Evolutionary conservation across 208 protist genomes (phyloP).

Genomic region (Wallacemonas collosoma): DNA sequence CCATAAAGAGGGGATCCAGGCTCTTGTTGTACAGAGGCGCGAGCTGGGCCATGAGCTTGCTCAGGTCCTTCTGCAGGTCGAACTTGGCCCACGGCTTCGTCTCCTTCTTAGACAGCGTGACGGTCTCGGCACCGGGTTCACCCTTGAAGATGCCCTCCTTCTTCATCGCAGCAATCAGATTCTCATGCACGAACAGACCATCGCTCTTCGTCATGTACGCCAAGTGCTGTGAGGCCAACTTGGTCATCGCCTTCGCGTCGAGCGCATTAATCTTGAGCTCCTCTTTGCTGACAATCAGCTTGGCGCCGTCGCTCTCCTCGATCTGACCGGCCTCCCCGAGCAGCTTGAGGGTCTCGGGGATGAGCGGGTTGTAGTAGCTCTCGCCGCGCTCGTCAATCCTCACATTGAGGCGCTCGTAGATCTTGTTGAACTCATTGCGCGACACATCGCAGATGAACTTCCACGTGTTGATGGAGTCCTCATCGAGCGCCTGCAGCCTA

Average conservation of each 20-base stretch:
- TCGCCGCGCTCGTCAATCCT: conserved; percentile 93
- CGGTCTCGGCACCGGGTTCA: conserved; percentile 71
- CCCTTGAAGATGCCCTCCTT: conserved; percentile 70
- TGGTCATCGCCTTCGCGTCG: conserved; percentile 82
- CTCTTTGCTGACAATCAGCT: conserved; percentile 81
- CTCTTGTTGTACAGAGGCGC: conserved; percentile 74
- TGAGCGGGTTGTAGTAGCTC: conserved; percentile 96
- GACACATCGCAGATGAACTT: conserved; percentile 94
- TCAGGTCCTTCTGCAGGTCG: conserved; percentile 78
- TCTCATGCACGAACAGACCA: conserved; percentile 58
- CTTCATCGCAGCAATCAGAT: conserved; percentile 81
- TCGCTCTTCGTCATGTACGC: conserved; percentile 55
- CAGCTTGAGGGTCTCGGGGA: conserved; percentile 81
- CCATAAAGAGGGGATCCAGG: conserved; percentile 71
- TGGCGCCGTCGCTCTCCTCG: conserved; percentile 87
- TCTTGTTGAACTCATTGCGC: conserved; percentile 91
- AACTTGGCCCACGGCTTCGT: conserved; percentile 86
- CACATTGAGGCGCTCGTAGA: conserved; percentile 92
- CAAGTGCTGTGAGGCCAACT: conserved; percentile 79
- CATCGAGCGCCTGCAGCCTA: conserved; percentile 85
- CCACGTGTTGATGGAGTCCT: conserved; percentile 85
- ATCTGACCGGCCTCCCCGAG: conserved; percentile 82
- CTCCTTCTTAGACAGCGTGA: conserved; percentile 89
- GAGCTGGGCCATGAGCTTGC: conserved; percentile 82
- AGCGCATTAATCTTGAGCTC: conserved; percentile 58